A percentile compares a stretch with the other conserved stretches of the same genome.
Evolutionary conservation across 805 yeast genomes (phyloP).

Genomic region (Suhomyces canberraensis): DNA sequence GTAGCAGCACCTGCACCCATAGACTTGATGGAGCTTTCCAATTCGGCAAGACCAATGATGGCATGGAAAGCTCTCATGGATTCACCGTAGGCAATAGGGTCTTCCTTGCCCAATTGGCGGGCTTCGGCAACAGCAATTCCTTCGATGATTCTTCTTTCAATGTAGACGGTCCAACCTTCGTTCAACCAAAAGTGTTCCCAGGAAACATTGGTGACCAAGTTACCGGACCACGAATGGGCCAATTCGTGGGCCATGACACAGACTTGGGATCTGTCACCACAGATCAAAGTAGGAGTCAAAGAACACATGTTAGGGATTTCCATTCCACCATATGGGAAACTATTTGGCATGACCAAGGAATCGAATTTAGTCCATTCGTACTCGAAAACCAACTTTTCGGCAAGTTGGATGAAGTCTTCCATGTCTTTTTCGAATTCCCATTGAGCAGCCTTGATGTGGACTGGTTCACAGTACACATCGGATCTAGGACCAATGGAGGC

Average conservation of each 20-base stretch:
- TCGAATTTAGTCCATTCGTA: constrained; percentile 35
- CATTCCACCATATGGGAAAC: constrained; percentile 40
- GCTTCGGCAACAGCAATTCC: constrained; percentile 22
- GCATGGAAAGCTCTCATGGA: constrained; percentile 29
- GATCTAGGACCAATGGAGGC: constrained; percentile 36
- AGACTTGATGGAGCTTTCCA: constrained; percentile 21
- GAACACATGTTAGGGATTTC: constrained; percentile 35
- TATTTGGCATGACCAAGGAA: constrained; percentile 30
- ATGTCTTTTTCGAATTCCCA: constrained; percentile 37
- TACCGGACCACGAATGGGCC: constrained; percentile 39
- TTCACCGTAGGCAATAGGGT: constrained; percentile 26
- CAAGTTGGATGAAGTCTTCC: constrained; percentile 32
- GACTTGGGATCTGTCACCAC: constrained; percentile 33
- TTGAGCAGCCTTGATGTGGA: constrained; percentile 25
- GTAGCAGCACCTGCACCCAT: constrained; percentile 42
- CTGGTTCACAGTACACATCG: constrained; percentile 26
- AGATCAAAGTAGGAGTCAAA: constrained; percentile 33
- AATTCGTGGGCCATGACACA: constrained; percentile 36
- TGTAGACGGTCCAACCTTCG: constrained; percentile 37
- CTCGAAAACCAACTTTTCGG: constrained; percentile 30
- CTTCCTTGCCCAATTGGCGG: constrained; percentile 9
- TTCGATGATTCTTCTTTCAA: constrained; percentile 33
- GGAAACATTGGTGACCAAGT: constrained; percentile 33
- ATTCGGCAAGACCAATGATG: constrained; percentile 30
- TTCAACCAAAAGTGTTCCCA: constrained; percentile 40